These are phyloP conservation scores for Pythium myriotylum DNA, from an alignment of 352 stramenopile genomes.

Conservation along the genomic window DNA sequence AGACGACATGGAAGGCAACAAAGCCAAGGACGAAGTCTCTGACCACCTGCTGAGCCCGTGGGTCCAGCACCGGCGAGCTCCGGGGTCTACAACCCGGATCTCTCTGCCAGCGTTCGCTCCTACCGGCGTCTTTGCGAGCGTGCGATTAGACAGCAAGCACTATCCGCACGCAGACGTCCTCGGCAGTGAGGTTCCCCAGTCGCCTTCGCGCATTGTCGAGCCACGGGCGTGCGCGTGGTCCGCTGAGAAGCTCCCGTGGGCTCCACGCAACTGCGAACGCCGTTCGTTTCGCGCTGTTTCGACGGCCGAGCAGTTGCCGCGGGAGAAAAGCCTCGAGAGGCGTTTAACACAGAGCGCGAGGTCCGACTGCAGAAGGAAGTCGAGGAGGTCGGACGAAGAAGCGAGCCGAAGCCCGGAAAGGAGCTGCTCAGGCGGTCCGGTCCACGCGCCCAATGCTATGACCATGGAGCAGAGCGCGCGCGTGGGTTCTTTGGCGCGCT, in stretches of 20 bases:
- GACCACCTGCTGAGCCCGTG: constrained; percentile 3
- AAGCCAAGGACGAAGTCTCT: constrained; percentile 5
- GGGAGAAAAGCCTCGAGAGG: too few relatives aligned
- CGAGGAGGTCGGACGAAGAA: too few relatives aligned
- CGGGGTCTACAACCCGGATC: background rate
- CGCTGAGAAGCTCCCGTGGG: too few relatives aligned
- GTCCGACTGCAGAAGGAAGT: too few relatives aligned
- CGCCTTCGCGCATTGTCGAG: constrained; percentile 1
- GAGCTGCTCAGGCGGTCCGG: too few relatives aligned
- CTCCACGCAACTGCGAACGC: background rate
- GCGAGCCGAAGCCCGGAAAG: too few relatives aligned
- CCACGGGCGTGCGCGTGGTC: too few relatives aligned
- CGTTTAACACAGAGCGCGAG: too few relatives aligned
- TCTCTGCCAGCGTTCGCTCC: background rate
- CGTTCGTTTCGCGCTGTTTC: too few relatives aligned
- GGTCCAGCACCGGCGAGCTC: background rate
- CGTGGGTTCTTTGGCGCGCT: background rate
- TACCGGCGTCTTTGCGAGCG: background rate
- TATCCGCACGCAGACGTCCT: constrained; percentile 10
- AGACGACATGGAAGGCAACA: constrained; percentile 1
- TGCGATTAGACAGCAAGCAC: constrained; percentile 2
- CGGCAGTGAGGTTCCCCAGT: constrained; percentile 11
- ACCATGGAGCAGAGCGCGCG: background rate
- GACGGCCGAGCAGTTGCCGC: too few relatives aligned
- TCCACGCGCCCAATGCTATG: background rate